A percentile compares a stretch with the other conserved stretches of the same genome.
These are phyloP conservation scores for Colletotrichum noveboracense DNA, from an alignment of 2,329 filamentous ascomycete genomes.

Conservation along the genomic window DNA sequence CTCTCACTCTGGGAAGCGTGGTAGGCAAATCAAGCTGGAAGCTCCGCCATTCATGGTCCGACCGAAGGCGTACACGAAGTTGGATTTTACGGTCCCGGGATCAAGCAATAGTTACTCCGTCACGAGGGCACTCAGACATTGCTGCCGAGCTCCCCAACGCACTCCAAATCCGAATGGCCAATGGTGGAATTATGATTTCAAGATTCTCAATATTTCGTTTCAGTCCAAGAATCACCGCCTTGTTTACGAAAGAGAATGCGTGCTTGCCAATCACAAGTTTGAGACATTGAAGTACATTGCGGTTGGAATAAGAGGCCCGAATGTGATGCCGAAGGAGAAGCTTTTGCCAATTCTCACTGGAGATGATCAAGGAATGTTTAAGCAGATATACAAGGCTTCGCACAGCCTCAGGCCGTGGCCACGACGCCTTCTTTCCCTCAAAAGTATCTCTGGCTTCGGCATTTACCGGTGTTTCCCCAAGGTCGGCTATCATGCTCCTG, in stretches of 20 bases:
- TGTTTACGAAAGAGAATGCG: neutral
- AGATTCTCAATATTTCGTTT: neutral
- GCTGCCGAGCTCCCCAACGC: neutral
- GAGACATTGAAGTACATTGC: neutral
- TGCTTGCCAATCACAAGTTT: neutral
- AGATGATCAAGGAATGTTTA: neutral
- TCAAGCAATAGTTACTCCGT: neutral
- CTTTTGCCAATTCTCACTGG: neutral
- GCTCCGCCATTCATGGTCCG: too few relatives aligned
- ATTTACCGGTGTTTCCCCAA: neutral
- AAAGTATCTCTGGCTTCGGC: neutral
- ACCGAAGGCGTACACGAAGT: too few relatives aligned
- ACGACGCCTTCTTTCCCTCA: neutral
- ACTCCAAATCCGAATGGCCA: neutral
- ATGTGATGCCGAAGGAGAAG: neutral
- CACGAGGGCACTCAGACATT: neutral
- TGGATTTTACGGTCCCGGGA: neutral
- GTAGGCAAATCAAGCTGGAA: too few relatives aligned
- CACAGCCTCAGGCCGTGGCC: neutral
- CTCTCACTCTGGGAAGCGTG: too few relatives aligned
- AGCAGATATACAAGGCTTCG: neutral
- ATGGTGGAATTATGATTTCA: neutral
- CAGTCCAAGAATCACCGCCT: neutral
- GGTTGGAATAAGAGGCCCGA: neutral
- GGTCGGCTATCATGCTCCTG: neutral